Percentiles rank a stretch among this genome's conserved stretches.
These are phyloP conservation scores for Cryptococcus deneoformans DNA, from an alignment of 1,284 basidiomycete species.

Conservation along the genomic window DNA sequence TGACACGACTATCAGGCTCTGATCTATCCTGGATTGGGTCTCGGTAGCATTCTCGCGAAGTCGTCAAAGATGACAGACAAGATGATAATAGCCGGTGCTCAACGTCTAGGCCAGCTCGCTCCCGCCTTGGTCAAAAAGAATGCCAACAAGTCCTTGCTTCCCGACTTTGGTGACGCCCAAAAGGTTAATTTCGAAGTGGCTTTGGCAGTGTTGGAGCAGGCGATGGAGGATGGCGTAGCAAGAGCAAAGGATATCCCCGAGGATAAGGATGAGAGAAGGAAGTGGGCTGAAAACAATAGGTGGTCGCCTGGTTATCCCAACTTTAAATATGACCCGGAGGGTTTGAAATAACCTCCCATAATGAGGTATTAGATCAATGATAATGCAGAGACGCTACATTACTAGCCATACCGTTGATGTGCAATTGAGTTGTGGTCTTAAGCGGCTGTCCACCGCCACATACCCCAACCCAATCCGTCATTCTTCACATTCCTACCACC, in stretches of 20 bases:
- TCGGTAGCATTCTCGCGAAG: constrained; percentile 60
- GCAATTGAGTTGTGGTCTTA: neutral
- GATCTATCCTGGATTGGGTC: constrained; percentile 72
- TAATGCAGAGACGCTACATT: neutral
- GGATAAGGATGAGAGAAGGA: constrained; percentile 58
- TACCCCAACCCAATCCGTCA: constrained; percentile 45
- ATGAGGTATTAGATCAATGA: neutral
- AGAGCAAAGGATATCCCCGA: constrained; percentile 57
- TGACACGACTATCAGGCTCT: constrained; percentile 54
- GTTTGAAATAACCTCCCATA: constrained; percentile 26
- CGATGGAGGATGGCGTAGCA: constrained; percentile 66
- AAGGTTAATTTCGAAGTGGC: constrained; percentile 71
- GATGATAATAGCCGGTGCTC: constrained; percentile 62
- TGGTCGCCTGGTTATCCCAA: constrained; percentile 59
- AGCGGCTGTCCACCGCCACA: constrained; percentile 35
- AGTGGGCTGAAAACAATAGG: constrained; percentile 37
- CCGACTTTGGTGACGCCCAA: constrained; percentile 59
- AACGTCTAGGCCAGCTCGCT: constrained; percentile 63
- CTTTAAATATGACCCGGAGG: constrained; percentile 63
- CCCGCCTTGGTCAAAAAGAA: constrained; percentile 61
- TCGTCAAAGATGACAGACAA: constrained; percentile 37
- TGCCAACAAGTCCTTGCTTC: constrained; percentile 55
- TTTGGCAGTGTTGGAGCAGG: constrained; percentile 70
- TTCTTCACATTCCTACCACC: constrained; percentile 10
- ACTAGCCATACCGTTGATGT: neutral